Evolutionary conservation across 2,329 filamentous ascomycete species (phyloP).

Genomic region (Venturia nashicola): DNA sequence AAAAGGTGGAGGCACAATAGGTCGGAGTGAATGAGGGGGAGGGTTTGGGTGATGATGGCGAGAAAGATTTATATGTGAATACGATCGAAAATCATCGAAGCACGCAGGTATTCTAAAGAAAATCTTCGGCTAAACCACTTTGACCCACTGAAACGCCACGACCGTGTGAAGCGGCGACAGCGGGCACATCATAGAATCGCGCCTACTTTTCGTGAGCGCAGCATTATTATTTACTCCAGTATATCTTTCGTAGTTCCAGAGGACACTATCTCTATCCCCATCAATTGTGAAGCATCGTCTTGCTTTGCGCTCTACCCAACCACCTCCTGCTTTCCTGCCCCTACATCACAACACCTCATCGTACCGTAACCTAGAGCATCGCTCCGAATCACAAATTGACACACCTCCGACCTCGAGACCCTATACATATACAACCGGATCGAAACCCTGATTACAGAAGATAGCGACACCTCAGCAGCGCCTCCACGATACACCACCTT

Average conservation of each 20-base stretch:
- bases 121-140: neutral
- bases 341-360: neutral
- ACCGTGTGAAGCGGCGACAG: neutral
- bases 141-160: neutral
- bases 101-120: neutral
- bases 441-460: neutral
- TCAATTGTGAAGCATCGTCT: neutral
- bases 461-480: neutral
- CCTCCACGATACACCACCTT: neutral
- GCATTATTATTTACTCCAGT: neutral
- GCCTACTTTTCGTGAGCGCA: neutral
- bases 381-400: neutral
- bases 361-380: neutral
- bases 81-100: neutral
- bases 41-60: constrained; percentile 17
- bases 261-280: neutral
- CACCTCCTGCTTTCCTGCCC: neutral
- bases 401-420: neutral
- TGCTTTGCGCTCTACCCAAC: neutral
- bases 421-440: too few relatives aligned
- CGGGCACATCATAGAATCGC: neutral
- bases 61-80: constrained; percentile 10
- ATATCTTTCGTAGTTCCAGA: too few relatives aligned
- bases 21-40: constrained; percentile 13
- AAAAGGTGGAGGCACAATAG: constrained; percentile 8